phyloP scores from a whole-genome alignment of 2,329 filamentous ascomycete genomes.

The Exophiala viscosa region DNA sequence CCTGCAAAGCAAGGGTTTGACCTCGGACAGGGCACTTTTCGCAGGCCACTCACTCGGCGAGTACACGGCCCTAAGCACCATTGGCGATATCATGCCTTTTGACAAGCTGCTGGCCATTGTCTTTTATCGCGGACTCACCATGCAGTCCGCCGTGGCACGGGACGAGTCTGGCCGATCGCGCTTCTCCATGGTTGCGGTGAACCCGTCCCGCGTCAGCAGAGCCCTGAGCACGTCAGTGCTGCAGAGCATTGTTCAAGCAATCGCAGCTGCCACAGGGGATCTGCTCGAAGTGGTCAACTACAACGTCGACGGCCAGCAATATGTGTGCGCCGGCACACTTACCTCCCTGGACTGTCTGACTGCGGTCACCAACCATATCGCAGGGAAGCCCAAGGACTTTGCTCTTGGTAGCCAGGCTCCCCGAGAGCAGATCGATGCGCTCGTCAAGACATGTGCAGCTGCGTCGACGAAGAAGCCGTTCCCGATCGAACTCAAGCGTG shows the following conservation, averaged over 20 bases:
- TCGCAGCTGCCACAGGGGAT: conserved; percentile 90
- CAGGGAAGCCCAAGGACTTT: conserved; percentile 74
- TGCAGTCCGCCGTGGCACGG: conserved; percentile 98
- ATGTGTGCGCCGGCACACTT: conserved; percentile 64
- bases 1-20: conserved; percentile 94
- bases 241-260: conserved; percentile 94
- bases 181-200: conserved; percentile 99
- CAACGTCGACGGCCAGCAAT: conserved; percentile 68
- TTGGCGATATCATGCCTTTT: conserved; percentile 99
- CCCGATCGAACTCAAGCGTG: conserved; percentile 85
- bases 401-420: neutral
- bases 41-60: conserved; percentile 97
- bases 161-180: conserved; percentile 90
- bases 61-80: conserved; percentile 91
- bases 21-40: conserved; percentile 93
- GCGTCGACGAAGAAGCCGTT: conserved; percentile 61
- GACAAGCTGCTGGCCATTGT: conserved; percentile 97
- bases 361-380: conserved; percentile 89
- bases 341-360: conserved; percentile 64
- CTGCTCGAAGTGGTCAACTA: conserved; percentile 98
- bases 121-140: conserved; percentile 97
- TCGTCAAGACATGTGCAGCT: neutral
- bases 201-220: conserved; percentile 95
- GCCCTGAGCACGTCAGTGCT: too few relatives aligned
- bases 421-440: neutral